A percentile compares a stretch with the other conserved stretches of the same genome.
phyloP scores from a whole-genome alignment of 2,329 filamentous ascomycete species.

The Colletotrichum gigasporum region DNA sequence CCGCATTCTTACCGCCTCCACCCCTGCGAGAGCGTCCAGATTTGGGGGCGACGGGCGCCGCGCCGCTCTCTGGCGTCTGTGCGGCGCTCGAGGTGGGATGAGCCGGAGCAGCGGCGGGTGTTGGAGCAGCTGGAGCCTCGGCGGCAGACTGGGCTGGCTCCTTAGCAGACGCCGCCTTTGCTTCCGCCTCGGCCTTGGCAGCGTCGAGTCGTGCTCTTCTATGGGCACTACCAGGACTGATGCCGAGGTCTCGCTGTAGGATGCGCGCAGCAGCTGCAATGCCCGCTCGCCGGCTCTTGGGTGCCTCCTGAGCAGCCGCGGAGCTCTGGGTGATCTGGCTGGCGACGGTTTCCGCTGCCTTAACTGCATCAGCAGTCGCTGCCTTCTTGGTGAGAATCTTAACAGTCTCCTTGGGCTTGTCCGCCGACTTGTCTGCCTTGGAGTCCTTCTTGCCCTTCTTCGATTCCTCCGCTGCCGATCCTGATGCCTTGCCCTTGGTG shows the following conservation, averaged over 20 bases:
- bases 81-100: slow-evolving; percentile 13
- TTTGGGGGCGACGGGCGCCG: slow-evolving; percentile 27
- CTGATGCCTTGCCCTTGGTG: slow-evolving; percentile 55
- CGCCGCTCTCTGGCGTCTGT: slow-evolving; percentile 16
- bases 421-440: slow-evolving; percentile 59
- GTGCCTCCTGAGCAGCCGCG: slow-evolving; percentile 44
- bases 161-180: slow-evolving; percentile 49
- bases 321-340: slow-evolving; percentile 48
- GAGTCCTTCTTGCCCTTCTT: slow-evolving; percentile 69
- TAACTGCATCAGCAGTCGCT: slow-evolving; percentile 57
- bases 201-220: slow-evolving; percentile 68
- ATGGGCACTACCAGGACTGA: slow-evolving; percentile 71
- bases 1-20: slow-evolving; percentile 47
- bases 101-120: slow-evolving; percentile 17
- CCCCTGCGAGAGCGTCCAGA: slow-evolving; percentile 34
- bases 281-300: slow-evolving; percentile 67
- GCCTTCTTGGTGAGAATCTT: slow-evolving; percentile 71
- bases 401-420: slow-evolving; percentile 66
- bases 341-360: slow-evolving; percentile 54
- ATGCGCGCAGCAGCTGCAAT: slow-evolving; percentile 72
- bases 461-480: slow-evolving; percentile 51
- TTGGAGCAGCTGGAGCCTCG: slow-evolving; percentile 35
- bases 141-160: slow-evolving; percentile 35
- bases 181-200: slow-evolving; percentile 62
- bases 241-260: slow-evolving; percentile 71